A percentile compares a stretch with the other conserved stretches of the same genome.
These are phyloP conservation scores for Oropetium thomaeum DNA, from an alignment of 176 grass and related monocot genomes.

Conservation along the genomic window DNA sequence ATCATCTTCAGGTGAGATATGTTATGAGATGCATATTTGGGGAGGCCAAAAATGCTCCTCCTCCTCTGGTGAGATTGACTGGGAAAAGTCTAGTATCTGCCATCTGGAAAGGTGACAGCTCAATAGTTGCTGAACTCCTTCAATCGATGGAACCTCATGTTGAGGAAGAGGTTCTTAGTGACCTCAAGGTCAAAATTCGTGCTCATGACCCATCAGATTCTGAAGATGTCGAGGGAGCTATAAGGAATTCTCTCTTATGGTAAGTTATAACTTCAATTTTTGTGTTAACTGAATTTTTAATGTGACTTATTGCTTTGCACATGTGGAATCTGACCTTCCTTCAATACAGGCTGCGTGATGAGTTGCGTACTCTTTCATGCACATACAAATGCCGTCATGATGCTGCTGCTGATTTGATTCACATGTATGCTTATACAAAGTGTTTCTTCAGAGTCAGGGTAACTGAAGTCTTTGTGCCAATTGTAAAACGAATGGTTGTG, in stretches of 20 bases:
- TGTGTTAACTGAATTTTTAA: constrained; percentile 6
- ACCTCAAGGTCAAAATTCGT: constrained; percentile 76
- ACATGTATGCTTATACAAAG: constrained; percentile 98
- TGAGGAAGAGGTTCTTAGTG: constrained; percentile 62
- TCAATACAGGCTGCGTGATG: constrained; percentile 81
- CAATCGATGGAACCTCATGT: constrained; percentile 84
- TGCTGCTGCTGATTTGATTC: constrained; percentile 95
- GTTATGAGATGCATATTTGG: constrained; percentile 79
- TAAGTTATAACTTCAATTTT: constrained; percentile 33
- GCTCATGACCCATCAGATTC: constrained; percentile 71
- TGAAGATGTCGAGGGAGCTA: constrained; percentile 58
- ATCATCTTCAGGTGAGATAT: constrained; percentile 71
- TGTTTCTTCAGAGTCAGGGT: constrained; percentile 82
- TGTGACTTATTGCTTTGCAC: not conserved
- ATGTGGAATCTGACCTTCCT: constrained; percentile 16
- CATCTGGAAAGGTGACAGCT: constrained; percentile 90
- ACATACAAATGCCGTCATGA: constrained; percentile 95
- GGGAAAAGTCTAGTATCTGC: constrained; percentile 64
- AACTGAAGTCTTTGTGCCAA: constrained; percentile 33
- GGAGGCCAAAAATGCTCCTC: constrained; percentile 83
- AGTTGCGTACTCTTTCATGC: constrained; percentile 74
- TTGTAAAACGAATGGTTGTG: constrained; percentile 18
- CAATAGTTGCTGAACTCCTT: constrained; percentile 74
- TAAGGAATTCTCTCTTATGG: constrained; percentile 81
- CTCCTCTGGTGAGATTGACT: constrained; percentile 75